Conservation (phyloP, 176 grass and related monocot genomes). For the Ampelocalamus luodianensis region DNA sequence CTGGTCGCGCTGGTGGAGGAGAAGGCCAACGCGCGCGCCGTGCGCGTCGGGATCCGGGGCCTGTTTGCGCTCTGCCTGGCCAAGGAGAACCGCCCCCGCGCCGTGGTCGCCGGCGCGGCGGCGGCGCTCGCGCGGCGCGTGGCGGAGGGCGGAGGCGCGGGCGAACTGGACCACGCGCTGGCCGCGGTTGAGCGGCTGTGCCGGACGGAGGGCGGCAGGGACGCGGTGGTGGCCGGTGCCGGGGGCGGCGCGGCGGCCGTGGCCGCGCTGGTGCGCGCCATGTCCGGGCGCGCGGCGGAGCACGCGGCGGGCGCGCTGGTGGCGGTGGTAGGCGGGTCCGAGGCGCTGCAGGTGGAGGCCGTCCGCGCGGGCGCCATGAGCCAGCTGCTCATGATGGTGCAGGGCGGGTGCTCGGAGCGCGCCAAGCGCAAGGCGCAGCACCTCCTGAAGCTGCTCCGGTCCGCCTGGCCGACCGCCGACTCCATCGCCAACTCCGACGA, state of each 20-base stretch:
- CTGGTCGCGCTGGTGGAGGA: constrained; percentile 71
- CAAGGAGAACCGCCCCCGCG: constrained; percentile 76
- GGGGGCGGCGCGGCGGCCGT: constrained; percentile 50
- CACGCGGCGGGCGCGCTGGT: constrained; percentile 86
- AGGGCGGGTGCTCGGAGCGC: constrained; percentile 89
- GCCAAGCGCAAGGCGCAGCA: constrained; percentile 93
- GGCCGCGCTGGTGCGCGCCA: constrained; percentile 67
- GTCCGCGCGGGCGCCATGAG: constrained; percentile 78
- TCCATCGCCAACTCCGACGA: constrained; percentile 83
- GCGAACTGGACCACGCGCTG: constrained; percentile 65
- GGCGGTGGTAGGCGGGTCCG: constrained; percentile 67
- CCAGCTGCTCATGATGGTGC: constrained; percentile 84
- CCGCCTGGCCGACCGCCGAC: constrained; percentile 65
- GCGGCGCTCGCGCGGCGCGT: constrained; percentile 48
- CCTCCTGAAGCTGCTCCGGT: constrained; percentile 81
- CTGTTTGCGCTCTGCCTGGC: constrained; percentile 84
- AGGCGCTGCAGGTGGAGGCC: constrained; percentile 81
- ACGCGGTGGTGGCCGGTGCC: constrained; percentile 62
- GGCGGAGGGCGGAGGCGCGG: constrained; percentile 45
- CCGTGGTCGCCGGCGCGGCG: constrained; percentile 63
- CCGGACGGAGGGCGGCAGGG: constrained; percentile 72
- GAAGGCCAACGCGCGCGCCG: constrained; percentile 66
- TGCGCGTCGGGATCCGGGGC: constrained; percentile 70
- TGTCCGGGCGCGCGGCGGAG: constrained; percentile 81
- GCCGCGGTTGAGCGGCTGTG: constrained; percentile 88